phyloP scores from a whole-genome alignment of 202 grass and related monocot genomes.

The Setaria italica region DNA sequence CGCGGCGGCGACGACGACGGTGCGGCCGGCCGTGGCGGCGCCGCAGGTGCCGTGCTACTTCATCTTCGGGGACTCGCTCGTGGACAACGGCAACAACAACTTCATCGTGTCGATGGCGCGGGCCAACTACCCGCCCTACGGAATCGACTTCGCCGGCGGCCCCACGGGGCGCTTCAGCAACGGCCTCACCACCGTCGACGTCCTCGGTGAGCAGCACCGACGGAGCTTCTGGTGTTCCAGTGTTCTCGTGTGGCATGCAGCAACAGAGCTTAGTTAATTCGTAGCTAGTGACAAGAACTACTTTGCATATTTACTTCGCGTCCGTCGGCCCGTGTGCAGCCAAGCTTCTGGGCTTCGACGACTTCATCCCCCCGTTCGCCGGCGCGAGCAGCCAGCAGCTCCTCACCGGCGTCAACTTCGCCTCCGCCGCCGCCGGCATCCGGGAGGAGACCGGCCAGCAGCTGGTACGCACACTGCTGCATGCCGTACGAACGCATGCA shows the following conservation, averaged over 20 bases:
- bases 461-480: conserved; percentile 42
- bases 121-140: conserved; percentile 89
- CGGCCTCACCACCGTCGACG: conserved; percentile 86
- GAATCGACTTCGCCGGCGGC: conserved; percentile 85
- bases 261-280: not conserved
- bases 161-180: conserved; percentile 87
- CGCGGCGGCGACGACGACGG: not conserved
- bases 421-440: conserved; percentile 92
- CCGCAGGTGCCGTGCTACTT: conserved; percentile 94
- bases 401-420: conserved; percentile 88
- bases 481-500: not conserved
- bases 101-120: conserved; percentile 77
- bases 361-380: conserved; percentile 79
- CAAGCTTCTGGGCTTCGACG: conserved; percentile 72
- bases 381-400: conserved; percentile 67
- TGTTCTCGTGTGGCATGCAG: not conserved
- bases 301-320: not conserved
- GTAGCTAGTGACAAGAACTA: not conserved
- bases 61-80: conserved; percentile 94
- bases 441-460: conserved; percentile 91
- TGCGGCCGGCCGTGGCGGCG: conserved; percentile 18
- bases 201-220: conserved; percentile 42
- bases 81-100: conserved; percentile 98
- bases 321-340: conserved; percentile 46
- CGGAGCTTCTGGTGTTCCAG: no score